Evolutionary conservation across 495 filamentous ascomycete species (phyloP).

Genomic region (Hypomontagnella monticulosa): DNA sequence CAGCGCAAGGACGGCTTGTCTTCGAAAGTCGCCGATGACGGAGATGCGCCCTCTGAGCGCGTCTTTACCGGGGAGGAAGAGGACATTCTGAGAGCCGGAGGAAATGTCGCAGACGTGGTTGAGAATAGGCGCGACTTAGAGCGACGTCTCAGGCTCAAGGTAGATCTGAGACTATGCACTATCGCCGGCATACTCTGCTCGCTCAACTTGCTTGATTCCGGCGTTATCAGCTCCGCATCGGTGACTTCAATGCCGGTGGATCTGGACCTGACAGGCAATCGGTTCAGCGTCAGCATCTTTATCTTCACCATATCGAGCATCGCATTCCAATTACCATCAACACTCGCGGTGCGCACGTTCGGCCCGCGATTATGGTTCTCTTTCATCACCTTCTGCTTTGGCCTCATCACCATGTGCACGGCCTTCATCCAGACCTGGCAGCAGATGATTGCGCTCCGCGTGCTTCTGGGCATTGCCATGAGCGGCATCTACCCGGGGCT

Average conservation of each 20-base stretch:
- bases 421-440: conserved; percentile 75
- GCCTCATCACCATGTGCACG: conserved; percentile 76
- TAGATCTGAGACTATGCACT: conserved; percentile 77
- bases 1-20: conserved; percentile 10
- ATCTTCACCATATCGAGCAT: conserved; percentile 82
- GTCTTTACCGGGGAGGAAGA: conserved; percentile 22
- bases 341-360: conserved; percentile 71
- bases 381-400: conserved; percentile 73
- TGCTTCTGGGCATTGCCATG: conserved; percentile 75
- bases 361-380: conserved; percentile 77
- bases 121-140: conserved; percentile 27
- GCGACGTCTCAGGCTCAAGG: conserved; percentile 66
- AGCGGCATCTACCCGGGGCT: conserved; percentile 77
- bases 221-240: conserved; percentile 79
- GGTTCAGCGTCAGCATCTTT: conserved; percentile 78
- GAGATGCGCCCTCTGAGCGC: conserved; percentile 28
- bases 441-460: conserved; percentile 76
- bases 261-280: conserved; percentile 69
- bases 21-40: conserved; percentile 19
- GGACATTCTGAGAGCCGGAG: not conserved
- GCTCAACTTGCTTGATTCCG: conserved; percentile 76
- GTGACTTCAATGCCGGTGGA: conserved; percentile 78
- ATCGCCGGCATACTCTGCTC: conserved; percentile 79
- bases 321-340: conserved; percentile 78
- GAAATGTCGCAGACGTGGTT: conserved; percentile 3